phyloP scores from a whole-genome alignment of 2,329 filamentous ascomycete genomes.

The Alternaria dauci region DNA sequence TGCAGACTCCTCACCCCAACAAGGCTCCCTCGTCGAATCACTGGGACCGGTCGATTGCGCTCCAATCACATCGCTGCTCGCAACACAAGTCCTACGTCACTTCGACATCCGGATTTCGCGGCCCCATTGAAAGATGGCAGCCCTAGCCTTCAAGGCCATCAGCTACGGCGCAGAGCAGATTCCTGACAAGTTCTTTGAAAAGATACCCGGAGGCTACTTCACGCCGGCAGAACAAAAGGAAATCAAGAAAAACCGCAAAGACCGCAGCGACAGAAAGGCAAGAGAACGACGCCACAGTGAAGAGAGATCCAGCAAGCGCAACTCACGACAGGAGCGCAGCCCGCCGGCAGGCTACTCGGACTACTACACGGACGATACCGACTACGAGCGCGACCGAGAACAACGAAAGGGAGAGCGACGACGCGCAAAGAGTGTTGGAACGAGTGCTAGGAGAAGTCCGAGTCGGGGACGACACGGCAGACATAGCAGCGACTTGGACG shows the following conservation, averaged over 20 bases:
- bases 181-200: slow-evolving; percentile 50
- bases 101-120: slow-evolving; percentile 37
- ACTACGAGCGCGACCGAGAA: slow-evolving; percentile 39
- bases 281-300: slow-evolving; percentile 26
- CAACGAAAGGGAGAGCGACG: slow-evolving; percentile 33
- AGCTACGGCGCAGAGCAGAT: slow-evolving; percentile 50
- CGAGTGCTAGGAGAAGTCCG: slow-evolving; percentile 33
- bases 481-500: slow-evolving; percentile 37
- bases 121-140: slow-evolving; percentile 41
- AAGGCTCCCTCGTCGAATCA: slow-evolving; percentile 27
- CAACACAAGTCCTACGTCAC: slow-evolving; percentile 46
- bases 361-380: slow-evolving; percentile 41
- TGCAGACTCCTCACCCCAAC: slow-evolving; percentile 35
- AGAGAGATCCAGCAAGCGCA: slow-evolving; percentile 26
- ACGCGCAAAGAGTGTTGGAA: slow-evolving; percentile 40
- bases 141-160: slow-evolving; percentile 51
- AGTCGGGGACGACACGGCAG: slow-evolving; percentile 41
- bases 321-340: slow-evolving; percentile 38
- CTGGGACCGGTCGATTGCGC: slow-evolving; percentile 21
- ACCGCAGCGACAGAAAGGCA: slow-evolving; percentile 24
- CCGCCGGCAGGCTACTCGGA: slow-evolving; percentile 41
- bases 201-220: slow-evolving; percentile 51
- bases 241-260: slow-evolving; percentile 30
- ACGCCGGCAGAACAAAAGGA: slow-evolving; percentile 42
- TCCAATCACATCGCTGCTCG: slow-evolving; percentile 44